Conservation (phyloP, 1,284 basidiomycete species). For the Moesziomyces aphidis region DNA sequence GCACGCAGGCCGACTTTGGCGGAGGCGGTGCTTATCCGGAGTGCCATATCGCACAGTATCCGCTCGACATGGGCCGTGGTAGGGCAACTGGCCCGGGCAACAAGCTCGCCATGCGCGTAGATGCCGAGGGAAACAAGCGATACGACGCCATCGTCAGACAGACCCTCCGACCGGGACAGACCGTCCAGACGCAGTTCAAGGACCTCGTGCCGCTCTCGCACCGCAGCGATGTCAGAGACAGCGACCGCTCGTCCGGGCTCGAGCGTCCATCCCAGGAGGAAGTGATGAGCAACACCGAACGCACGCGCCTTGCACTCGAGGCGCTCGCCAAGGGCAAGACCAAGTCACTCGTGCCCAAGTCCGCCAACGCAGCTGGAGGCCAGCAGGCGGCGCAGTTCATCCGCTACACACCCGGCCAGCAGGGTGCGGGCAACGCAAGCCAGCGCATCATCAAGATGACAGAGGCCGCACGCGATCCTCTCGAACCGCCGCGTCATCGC, state of each 20-base stretch:
- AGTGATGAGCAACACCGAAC: constrained; percentile 86
- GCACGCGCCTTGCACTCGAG: constrained; percentile 89
- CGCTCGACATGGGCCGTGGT: constrained; percentile 92
- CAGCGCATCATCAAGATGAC: constrained; percentile 99
- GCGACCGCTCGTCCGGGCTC: constrained; percentile 73
- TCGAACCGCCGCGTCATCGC: constrained; percentile 96
- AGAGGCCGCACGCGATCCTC: constrained; percentile 80
- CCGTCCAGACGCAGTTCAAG: constrained; percentile 94
- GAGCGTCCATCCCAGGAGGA: constrained; percentile 92
- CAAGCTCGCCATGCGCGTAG: constrained; percentile 89
- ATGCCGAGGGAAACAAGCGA: constrained; percentile 92
- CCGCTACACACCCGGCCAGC: constrained; percentile 91
- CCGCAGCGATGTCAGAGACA: constrained; percentile 82
- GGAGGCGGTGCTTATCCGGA: constrained; percentile 97
- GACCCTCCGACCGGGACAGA: constrained; percentile 85
- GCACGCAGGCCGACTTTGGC: constrained; percentile 83
- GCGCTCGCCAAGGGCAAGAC: constrained; percentile 94
- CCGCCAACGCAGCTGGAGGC: constrained; percentile 51
- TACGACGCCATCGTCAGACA: constrained; percentile 98
- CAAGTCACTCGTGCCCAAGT: constrained; percentile 88
- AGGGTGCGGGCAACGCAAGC: constrained; percentile 77
- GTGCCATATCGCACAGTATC: constrained; percentile 97
- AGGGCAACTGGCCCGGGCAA: constrained; percentile 73
- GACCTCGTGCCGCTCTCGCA: constrained; percentile 93
- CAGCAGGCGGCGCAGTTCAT: constrained; percentile 75